These are phyloP conservation scores for Plasmodium coatneyi DNA, from an alignment of 169 alveolate species.

Conservation along the genomic window DNA sequence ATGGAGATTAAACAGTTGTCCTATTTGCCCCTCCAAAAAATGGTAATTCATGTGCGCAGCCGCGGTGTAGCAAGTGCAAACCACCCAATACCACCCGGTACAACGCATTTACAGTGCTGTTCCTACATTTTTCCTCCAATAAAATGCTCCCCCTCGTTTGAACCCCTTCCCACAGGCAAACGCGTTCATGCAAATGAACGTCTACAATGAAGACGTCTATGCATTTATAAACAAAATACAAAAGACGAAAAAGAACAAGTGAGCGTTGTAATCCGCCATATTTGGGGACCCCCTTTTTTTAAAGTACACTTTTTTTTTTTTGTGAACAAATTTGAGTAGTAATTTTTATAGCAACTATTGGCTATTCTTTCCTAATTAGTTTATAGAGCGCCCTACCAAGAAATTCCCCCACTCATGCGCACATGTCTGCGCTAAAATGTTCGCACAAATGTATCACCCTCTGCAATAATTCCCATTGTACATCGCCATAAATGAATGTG, in stretches of 20 bases:
- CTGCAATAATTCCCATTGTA: not conserved
- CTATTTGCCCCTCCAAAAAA: constrained; percentile 64
- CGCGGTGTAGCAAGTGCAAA: not conserved
- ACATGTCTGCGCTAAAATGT: not conserved
- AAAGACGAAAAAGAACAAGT: constrained; percentile 46
- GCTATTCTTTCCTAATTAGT: not conserved
- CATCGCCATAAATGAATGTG: not conserved
- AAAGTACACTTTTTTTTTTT: not conserved
- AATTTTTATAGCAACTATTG: not conserved
- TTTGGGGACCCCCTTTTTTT: not conserved
- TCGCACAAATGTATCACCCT: not conserved
- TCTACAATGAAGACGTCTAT: constrained; percentile 68
- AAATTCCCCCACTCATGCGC: not conserved
- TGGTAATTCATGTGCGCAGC: constrained; percentile 18
- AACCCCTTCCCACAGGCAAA: constrained; percentile 26
- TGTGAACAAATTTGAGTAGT: not conserved
- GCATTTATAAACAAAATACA: constrained; percentile 66
- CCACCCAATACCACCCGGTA: not conserved
- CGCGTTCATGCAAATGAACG: constrained; percentile 65
- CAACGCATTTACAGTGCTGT: not conserved
- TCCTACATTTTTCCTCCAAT: not conserved
- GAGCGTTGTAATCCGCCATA: not conserved
- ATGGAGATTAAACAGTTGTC: constrained; percentile 44
- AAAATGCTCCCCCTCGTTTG: not conserved
- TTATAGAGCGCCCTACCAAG: not conserved